Base-by-base conservation (phyloP, 2,329 filamentous ascomycete genomes). In the Thielaviopsis populi region DNA sequence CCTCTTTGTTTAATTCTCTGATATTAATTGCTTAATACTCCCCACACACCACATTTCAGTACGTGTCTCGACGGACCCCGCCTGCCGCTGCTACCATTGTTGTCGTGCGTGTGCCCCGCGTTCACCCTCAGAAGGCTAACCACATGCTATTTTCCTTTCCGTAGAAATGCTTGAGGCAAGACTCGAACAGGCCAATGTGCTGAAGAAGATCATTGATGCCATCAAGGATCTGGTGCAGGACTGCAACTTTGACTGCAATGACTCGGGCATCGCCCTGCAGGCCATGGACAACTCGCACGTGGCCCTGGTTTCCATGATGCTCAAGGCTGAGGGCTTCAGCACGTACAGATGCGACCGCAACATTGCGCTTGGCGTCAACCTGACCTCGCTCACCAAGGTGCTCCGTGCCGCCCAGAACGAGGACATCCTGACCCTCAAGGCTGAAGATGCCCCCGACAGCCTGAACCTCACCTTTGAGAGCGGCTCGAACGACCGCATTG, bases 171-270 rank as follows among this genome's bases (percentile, higher is more conserved):
- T 99, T 79, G 94, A 99, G 83, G 94, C 94, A 84, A 88, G 91
- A 78, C 83, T 99, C 76, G 88, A 94, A 75, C 91, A 97, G 82
- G 92, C 95, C 68, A 82, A 84, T 73, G 82, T 95, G 75, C 83
- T 99, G 74, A 99, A 99, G 82, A 96, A 94, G 88, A 89, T 97
- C 68, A 91, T 99, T 72, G 95, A 99, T 75, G 90, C 95, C 71
- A 96, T 99, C 85, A 97, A 96, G 78, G 94, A 99, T 72, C 85
- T 99, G 61, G 94, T 99, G 63, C 94, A 97, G 77, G 94, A 99
- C 79, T 99, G 94, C 86, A 99, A 99, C 79, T 99, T 99, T 79
- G 94, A 99, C 82, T 99, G 95, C 87, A 99, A 97, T 87, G 95
- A 99, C 82, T 92, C 90, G 63, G 94, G 94, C 68, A 94, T 99